Evolutionary conservation across 257 asterid species (phyloP).

Genomic region (Perilla frutescens): DNA sequence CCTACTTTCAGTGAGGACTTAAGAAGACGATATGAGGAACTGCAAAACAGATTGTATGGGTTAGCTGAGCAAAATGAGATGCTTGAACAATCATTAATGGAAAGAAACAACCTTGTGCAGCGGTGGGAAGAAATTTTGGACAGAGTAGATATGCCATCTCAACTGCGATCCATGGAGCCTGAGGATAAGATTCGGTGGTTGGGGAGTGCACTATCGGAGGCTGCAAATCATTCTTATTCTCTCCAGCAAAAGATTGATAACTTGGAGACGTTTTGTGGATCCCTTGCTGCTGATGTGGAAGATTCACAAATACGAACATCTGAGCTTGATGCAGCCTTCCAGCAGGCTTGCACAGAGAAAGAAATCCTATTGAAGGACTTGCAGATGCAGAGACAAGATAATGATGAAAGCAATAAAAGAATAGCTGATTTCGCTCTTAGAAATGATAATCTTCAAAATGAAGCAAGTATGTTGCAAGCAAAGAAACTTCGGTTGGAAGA

Average conservation of each 20-base stretch:
- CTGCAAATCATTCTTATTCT: constrained; percentile 64
- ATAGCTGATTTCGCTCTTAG: constrained; percentile 42
- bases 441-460: constrained; percentile 58
- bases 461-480: constrained; percentile 57
- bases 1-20: constrained; percentile 64
- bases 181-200: constrained; percentile 89
- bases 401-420: constrained; percentile 52
- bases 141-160: constrained; percentile 78
- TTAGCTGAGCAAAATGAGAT: constrained; percentile 98
- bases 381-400: constrained; percentile 58
- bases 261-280: constrained; percentile 60
- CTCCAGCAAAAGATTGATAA: constrained; percentile 79
- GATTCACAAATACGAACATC: constrained; percentile 60
- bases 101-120: constrained; percentile 88
- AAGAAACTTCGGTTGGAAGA: constrained; percentile 66
- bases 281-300: constrained; percentile 66
- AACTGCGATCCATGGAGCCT: constrained; percentile 81
- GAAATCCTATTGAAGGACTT: constrained; percentile 63
- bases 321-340: constrained; percentile 66
- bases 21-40: constrained; percentile 77
- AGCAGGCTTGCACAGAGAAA: constrained; percentile 62
- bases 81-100: constrained; percentile 97
- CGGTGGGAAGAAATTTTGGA: constrained; percentile 86
- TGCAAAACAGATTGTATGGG: constrained; percentile 83
- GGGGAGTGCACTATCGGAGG: constrained; percentile 66